Conservation (phyloP, 139 green algal genomes). For the Coccomyxa sp. region DNA sequence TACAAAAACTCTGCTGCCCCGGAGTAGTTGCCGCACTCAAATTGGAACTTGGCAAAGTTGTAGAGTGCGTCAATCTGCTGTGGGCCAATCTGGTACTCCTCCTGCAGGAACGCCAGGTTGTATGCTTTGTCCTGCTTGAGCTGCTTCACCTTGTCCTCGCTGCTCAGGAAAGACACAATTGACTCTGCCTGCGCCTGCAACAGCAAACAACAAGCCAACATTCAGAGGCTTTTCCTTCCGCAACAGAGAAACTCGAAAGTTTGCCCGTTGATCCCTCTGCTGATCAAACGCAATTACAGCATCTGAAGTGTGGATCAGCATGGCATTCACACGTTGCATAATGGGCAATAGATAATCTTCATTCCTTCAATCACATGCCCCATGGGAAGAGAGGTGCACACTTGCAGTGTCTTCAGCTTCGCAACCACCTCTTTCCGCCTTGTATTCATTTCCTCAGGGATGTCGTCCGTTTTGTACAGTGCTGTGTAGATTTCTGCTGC, state of each 20-base stretch:
- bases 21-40: conserved; percentile 98
- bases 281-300: not conserved
- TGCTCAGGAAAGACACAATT: conserved; percentile 88
- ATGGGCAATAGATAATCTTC: not conserved
- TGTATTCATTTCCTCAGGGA: conserved; percentile 23
- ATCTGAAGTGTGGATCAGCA: not conserved
- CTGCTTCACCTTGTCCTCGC: conserved; percentile 77
- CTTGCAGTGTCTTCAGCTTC: conserved; percentile 51
- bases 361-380: not conserved
- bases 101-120: conserved; percentile 86
- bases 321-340: not conserved
- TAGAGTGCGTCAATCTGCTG: conserved; percentile 97
- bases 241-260: not conserved
- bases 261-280: not conserved
- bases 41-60: conserved; percentile 97
- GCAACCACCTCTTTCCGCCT: conserved; percentile 57
- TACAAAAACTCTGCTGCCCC: conserved; percentile 86
- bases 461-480: conserved; percentile 50
- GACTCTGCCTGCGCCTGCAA: conserved; percentile 75
- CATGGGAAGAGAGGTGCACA: not conserved
- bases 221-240: too few relatives aligned
- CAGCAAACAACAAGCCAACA: not conserved
- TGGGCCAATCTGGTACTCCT: conserved; percentile 50
- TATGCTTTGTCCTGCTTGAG: conserved; percentile 90
- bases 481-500: conserved; percentile 78